A percentile compares a stretch with the other conserved stretches of the same genome.
These are phyloP conservation scores for Haematococcus sp. DNA, from an alignment of 139 green algal genomes.

Conservation along the genomic window DNA sequence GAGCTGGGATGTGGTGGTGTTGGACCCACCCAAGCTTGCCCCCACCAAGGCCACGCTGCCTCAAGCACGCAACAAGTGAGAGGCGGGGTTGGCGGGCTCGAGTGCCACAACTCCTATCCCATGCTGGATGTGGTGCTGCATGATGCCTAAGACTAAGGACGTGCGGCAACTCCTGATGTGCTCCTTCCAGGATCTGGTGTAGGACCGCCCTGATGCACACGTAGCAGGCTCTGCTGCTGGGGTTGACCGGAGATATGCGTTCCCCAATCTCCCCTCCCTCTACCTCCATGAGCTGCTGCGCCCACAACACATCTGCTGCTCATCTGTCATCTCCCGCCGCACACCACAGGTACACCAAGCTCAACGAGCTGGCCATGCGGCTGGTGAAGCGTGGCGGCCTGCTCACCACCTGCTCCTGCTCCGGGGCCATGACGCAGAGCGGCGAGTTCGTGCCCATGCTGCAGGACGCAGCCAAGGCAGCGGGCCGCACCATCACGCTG, in stretches of 20 bases:
- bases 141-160: no score
- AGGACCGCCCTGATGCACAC: no score
- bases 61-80: constrained; percentile 30
- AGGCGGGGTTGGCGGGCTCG: no score
- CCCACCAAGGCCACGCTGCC: constrained; percentile 44
- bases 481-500: constrained; percentile 48
- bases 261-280: no score
- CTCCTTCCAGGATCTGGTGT: no score
- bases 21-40: constrained; percentile 95
- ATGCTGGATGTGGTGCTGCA: not conserved
- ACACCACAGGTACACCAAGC: constrained; percentile 57
- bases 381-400: constrained; percentile 78
- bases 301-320: no score
- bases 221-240: no score
- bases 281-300: no score
- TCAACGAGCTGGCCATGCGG: constrained; percentile 77
- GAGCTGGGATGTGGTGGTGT: constrained; percentile 84
- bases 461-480: constrained; percentile 27
- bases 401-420: constrained; percentile 94
- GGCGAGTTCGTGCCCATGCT: constrained; percentile 55
- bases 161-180: no score
- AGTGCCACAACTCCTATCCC: not conserved
- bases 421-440: constrained; percentile 79
- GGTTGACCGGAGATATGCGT: no score
- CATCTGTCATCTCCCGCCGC: not conserved